Base-by-base conservation (phyloP, 2,329 filamentous ascomycete genomes). In the Alternaria triticina region DNA sequence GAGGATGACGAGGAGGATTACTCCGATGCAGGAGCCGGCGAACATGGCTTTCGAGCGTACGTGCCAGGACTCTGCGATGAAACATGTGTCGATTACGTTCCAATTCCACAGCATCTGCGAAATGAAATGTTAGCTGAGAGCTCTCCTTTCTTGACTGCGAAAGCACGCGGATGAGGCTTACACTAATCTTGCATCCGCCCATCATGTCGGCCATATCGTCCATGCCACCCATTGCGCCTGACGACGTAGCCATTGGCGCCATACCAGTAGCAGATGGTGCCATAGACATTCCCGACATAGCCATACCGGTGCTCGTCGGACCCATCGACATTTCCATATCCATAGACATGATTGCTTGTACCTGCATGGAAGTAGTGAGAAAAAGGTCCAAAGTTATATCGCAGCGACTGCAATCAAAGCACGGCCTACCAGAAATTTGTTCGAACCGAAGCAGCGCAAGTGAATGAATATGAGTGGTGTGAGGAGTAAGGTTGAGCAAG, bases 11-110 rank as follows among this genome's bases (percentile, higher is more conserved):
- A 96, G 88, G 12, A 90, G 82, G 67, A 94, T 83, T 33, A 94
- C 89, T 59, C 91, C 92, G 74, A 97, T 91, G 82, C 92, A 96
- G 57, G 90, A 92, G 30, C 90, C 92, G 54, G 90, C 92, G 74
- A 96, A 96, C 86, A 90, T 90, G 76, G 86, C 89, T 27, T 79
- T 81, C 11, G 89, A 90, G 13, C 82, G 89, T 75, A 94, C 86
- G 72, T 88, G 89, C 92, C 92, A 96, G 28, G 85, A 83, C 5
- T 76, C 69, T n/a, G 90, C 81, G 74, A 96, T 85, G 85, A 96
- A 96, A 63, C 84, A 93, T 17, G 89, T 80, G 74, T 91, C 88
- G 73, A 92, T 82, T 1, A 89, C 91, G 77, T 91, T 84, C 90
- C 90, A 92, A 77, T 94, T 94, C 90, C 91, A 93, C 52, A 93